Percentiles rank a stretch among this genome's conserved stretches.
These are phyloP conservation scores for Mortierella sp. DNA, from an alignment of 371 early-diverging fungal species.

Conservation along the genomic window DNA sequence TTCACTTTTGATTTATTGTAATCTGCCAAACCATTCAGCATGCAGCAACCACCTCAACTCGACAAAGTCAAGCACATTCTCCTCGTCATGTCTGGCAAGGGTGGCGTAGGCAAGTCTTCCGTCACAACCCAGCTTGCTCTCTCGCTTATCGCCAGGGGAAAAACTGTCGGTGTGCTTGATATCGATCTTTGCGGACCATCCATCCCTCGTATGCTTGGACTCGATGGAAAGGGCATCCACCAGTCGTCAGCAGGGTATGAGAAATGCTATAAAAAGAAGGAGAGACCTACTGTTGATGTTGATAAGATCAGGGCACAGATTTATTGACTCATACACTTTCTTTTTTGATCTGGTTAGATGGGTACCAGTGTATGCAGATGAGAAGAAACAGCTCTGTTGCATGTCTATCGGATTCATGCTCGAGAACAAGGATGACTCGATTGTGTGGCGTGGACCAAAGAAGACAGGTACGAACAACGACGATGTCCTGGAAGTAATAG, in stretches of 20 bases:
- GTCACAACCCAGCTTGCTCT: slow-evolving; percentile 77
- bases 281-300: not conserved
- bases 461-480: slow-evolving; percentile 72
- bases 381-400: slow-evolving; percentile 78
- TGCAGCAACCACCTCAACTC: slow-evolving; percentile 56
- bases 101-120: slow-evolving; percentile 95
- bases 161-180: slow-evolving; percentile 88
- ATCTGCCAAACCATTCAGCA: slow-evolving; percentile 2
- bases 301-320: not conserved
- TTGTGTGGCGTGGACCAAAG: slow-evolving; percentile 98
- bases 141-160: slow-evolving; percentile 65
- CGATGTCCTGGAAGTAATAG: not conserved
- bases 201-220: slow-evolving; percentile 84
- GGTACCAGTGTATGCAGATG: slow-evolving; percentile 91
- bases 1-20: not conserved
- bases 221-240: slow-evolving; percentile 83
- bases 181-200: slow-evolving; percentile 97
- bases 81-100: slow-evolving; percentile 95
- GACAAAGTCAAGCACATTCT: slow-evolving; percentile 75
- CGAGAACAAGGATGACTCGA: slow-evolving; percentile 83
- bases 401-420: slow-evolving; percentile 93
- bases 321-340: not conserved
- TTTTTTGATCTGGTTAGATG: slow-evolving; percentile 66
- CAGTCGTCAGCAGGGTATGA: slow-evolving; percentile 77
- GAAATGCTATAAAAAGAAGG: not conserved